phyloP scores from a whole-genome alignment of 1,284 basidiomycete genomes.

The Cryptococcus sp. region DNA sequence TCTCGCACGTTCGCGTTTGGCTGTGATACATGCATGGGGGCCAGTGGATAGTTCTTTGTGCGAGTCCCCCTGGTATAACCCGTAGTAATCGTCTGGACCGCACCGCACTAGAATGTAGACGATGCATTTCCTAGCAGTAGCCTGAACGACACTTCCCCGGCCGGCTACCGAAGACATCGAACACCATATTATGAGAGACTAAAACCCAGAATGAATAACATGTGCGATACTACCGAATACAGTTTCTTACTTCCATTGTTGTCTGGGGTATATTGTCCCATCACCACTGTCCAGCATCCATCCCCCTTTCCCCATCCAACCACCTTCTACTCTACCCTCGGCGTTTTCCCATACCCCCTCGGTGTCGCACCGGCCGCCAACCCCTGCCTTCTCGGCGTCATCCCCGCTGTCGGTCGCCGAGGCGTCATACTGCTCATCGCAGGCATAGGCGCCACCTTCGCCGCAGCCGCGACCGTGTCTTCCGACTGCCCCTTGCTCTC shows the following conservation, averaged over 20 bases:
- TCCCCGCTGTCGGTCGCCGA: constrained; percentile 10
- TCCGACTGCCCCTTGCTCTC: constrained; percentile 33
- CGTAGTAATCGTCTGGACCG: no score
- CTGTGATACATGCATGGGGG: no score
- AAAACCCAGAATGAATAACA: background rate
- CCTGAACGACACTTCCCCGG: no score
- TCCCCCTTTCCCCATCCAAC: no score
- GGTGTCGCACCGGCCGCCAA: background rate
- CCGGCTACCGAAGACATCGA: no score
- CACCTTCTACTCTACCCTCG: no score
- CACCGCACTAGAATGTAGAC: background rate
- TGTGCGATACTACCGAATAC: background rate
- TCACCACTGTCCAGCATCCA: no score
- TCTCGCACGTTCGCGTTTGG: background rate
- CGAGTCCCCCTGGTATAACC: no score
- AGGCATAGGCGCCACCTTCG: constrained; percentile 24
- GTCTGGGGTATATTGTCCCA: no score
- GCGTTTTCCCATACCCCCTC: no score
- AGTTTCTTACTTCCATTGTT: no score
- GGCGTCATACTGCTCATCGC: constrained; percentile 12
- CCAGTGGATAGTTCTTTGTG: no score
- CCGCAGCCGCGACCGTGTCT: constrained; percentile 36
- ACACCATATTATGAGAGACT: background rate
- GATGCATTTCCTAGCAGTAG: background rate
- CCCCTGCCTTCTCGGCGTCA: constrained; percentile 17